A percentile compares a stretch with the other conserved stretches of the same genome.
phyloP scores from a whole-genome alignment of 768 basidiomycete genomes.

The Brasilioporus rufonigricans region DNA sequence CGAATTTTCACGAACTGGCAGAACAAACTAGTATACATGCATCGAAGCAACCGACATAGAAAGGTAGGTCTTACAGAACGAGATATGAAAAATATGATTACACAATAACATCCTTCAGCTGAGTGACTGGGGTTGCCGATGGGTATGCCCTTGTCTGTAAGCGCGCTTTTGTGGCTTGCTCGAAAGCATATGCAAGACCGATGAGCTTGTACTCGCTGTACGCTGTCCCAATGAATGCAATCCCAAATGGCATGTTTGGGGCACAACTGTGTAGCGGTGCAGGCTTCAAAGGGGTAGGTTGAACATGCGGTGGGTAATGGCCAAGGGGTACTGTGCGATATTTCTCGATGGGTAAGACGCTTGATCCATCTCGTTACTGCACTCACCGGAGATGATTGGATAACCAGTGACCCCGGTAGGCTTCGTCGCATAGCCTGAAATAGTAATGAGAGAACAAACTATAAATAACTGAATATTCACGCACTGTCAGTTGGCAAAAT shows the following conservation, averaged over 20 bases:
- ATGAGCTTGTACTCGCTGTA: conserved; percentile 60
- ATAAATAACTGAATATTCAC: background rate
- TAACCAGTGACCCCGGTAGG: conserved; percentile 59
- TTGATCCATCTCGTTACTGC: background rate
- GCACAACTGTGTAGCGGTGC: conserved; percentile 34
- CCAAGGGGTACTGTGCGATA: conserved; percentile 49
- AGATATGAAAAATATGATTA: conserved; percentile 2
- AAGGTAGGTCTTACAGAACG: conserved; percentile 6
- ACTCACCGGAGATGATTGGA: conserved; percentile 60
- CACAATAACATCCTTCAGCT: conserved; percentile 36
- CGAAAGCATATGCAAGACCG: conserved; percentile 60
- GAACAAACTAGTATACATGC: conserved; percentile 1
- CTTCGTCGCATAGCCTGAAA: conserved; percentile 28
- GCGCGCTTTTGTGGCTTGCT: conserved; percentile 58
- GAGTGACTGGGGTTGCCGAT: conserved; percentile 56
- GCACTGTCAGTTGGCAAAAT: conserved; percentile 44
- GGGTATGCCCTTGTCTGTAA: conserved; percentile 46
- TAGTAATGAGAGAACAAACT: background rate
- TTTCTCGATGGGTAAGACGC: conserved; percentile 3
- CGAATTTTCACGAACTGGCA: background rate
- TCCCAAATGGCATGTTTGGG: conserved; percentile 57
- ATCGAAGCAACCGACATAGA: background rate
- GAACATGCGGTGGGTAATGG: conserved; percentile 49
- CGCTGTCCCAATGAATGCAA: conserved; percentile 60
- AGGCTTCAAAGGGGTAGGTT: conserved; percentile 39